These are phyloP conservation scores for Nothophytophthora sp. DNA, from an alignment of 352 stramenopile species.

Conservation along the genomic window DNA sequence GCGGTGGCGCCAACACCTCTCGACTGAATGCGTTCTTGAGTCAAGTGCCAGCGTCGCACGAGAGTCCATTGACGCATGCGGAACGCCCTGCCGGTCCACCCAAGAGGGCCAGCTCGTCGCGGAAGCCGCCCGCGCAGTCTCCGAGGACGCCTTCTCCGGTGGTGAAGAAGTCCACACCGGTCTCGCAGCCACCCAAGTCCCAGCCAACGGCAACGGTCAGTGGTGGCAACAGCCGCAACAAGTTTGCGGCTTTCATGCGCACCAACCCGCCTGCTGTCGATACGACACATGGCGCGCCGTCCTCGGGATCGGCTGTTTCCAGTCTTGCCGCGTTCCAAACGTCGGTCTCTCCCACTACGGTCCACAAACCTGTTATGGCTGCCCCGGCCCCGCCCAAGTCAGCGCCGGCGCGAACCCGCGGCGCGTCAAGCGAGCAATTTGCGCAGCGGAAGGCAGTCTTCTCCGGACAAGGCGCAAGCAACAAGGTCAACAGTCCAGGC, in stretches of 20 bases:
- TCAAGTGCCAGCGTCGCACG: constrained; percentile 63
- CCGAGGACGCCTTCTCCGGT: constrained; percentile 25
- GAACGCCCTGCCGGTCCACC: constrained; percentile 56
- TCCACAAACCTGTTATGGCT: constrained; percentile 13
- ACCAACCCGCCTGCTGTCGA: constrained; percentile 59
- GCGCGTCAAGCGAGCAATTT: constrained; percentile 49
- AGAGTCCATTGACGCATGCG: constrained; percentile 59
- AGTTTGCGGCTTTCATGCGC: constrained; percentile 83
- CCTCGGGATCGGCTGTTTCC: constrained; percentile 14
- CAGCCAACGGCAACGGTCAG: too few species aligned
- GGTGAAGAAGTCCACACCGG: constrained; percentile 17
- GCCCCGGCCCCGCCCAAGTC: constrained; percentile 26
- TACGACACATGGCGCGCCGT: constrained; percentile 15
- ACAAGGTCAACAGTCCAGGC: constrained; percentile 14
- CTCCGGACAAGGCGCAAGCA: constrained; percentile 36
- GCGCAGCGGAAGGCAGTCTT: constrained; percentile 67
- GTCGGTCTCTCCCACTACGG: constrained; percentile 24
- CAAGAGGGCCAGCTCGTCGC: constrained; percentile 43
- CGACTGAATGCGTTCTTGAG: constrained; percentile 78
- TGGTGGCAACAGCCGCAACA: constrained; percentile 52
- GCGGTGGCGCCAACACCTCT: constrained; percentile 48
- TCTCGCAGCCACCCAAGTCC: constrained; percentile 26
- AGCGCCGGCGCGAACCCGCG: constrained; percentile 23
- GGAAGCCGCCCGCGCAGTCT: constrained; percentile 34
- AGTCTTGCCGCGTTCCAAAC: constrained; percentile 33